Evolutionary conservation across 2,329 filamentous ascomycete species (phyloP).

Genomic region (Mycogone perniciosa): DNA sequence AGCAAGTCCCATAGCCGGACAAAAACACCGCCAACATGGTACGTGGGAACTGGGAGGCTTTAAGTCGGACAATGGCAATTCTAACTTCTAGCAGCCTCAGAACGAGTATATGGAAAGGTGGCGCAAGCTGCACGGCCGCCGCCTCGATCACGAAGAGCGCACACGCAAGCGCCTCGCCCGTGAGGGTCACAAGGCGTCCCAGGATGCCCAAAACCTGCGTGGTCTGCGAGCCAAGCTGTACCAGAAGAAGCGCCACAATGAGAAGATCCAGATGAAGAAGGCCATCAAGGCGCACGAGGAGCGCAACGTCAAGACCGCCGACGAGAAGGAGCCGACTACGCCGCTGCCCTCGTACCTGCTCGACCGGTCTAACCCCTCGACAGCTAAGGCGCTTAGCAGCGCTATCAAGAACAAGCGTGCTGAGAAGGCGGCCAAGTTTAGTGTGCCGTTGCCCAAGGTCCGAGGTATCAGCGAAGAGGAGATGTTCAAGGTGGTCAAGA

Average conservation of each 20-base stretch:
- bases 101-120: constrained; percentile 76
- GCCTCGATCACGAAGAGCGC: constrained; percentile 78
- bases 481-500: constrained; percentile 96
- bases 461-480: constrained; percentile 88
- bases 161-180: constrained; percentile 79
- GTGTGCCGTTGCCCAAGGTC: constrained; percentile 88
- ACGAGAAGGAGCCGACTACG: constrained; percentile 70
- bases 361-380: constrained; percentile 61
- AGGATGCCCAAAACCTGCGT: constrained; percentile 88
- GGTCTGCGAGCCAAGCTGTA: constrained; percentile 89
- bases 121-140: constrained; percentile 47
- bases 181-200: constrained; percentile 79
- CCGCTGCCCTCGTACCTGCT: constrained; percentile 90
- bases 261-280: constrained; percentile 99
- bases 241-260: constrained; percentile 86
- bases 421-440: constrained; percentile 91
- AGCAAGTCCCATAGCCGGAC: constrained; percentile 7
- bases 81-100: constrained; percentile 56
- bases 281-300: constrained; percentile 92
- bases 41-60: constrained; percentile 12
- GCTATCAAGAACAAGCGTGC: constrained; percentile 93
- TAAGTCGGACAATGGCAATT: background rate
- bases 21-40: constrained; percentile 26
- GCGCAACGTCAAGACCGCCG: constrained; percentile 85
- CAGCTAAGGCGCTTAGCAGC: constrained; percentile 64